Conservation (phyloP, 2,329 filamentous ascomycete species). For the Talaromyces sp. region DNA sequence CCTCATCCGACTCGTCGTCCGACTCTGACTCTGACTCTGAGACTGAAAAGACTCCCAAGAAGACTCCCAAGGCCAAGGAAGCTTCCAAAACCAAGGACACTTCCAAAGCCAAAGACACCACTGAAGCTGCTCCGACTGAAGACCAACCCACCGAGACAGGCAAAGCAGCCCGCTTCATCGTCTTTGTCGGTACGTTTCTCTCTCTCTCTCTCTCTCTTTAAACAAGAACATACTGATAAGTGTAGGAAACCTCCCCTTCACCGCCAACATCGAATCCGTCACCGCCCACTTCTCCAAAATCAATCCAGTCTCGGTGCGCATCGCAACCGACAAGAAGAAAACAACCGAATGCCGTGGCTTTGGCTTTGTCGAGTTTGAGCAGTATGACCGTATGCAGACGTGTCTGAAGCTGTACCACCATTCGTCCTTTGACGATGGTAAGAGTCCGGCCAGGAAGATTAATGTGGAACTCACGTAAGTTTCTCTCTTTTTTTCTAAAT, state of each 20-base stretch:
- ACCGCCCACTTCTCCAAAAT: slow-evolving; percentile 73
- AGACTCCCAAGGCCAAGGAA: slow-evolving; percentile 16
- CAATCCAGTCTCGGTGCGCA: slow-evolving; percentile 64
- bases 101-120: not conserved
- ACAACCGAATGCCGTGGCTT: slow-evolving; percentile 66
- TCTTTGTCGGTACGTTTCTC: slow-evolving; percentile 62
- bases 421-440: slow-evolving; percentile 62
- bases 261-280: slow-evolving; percentile 66
- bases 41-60: slow-evolving; percentile 17
- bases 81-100: slow-evolving; percentile 14
- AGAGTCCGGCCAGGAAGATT: slow-evolving; percentile 63
- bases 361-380: slow-evolving; percentile 84
- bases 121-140: slow-evolving; percentile 6
- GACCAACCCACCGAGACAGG: slow-evolving; percentile 9
- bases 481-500: not conserved
- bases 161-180: slow-evolving; percentile 61
- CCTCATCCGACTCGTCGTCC: not conserved
- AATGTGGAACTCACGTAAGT: slow-evolving; percentile 87
- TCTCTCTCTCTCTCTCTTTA: too few species aligned
- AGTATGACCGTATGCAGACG: slow-evolving; percentile 86
- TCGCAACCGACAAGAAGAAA: slow-evolving; percentile 63
- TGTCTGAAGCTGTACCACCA: slow-evolving; percentile 90
- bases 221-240: not conserved
- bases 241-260: slow-evolving; percentile 81
- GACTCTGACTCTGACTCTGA: slow-evolving; percentile 7